These are phyloP conservation scores for Podospora appendiculata DNA, from an alignment of 495 filamentous ascomycete genomes.

Conservation along the genomic window DNA sequence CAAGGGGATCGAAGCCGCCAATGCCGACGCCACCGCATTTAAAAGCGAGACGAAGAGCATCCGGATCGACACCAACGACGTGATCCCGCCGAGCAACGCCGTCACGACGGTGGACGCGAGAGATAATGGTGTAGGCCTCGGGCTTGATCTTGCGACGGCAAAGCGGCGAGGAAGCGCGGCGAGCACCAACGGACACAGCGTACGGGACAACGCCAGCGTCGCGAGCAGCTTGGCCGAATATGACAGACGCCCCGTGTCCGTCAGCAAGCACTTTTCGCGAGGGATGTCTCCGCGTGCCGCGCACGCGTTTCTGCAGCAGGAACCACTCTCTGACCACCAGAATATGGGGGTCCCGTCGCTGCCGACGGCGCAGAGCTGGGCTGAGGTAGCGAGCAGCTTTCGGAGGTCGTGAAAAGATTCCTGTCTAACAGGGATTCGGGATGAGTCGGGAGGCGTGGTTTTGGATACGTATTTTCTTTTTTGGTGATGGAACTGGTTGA, in stretches of 20 bases:
- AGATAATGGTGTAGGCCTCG: slow-evolving; percentile 1
- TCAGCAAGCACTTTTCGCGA: slow-evolving; percentile 9
- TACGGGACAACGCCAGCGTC: slow-evolving; percentile 11
- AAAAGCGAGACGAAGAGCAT: neutral
- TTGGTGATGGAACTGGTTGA: too few species aligned
- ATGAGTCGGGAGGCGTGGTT: too few species aligned
- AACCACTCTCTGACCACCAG: slow-evolving; percentile 1
- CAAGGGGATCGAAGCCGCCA: neutral
- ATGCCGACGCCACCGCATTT: neutral
- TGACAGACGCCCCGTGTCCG: neutral
- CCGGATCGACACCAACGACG: neutral
- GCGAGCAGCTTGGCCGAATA: slow-evolving; percentile 4
- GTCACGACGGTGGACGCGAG: neutral
- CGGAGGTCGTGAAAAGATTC: too few species aligned
- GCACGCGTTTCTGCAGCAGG: slow-evolving; percentile 2
- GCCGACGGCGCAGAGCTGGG: slow-evolving; percentile 27
- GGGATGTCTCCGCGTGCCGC: slow-evolving; percentile 17
- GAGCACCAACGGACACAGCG: neutral
- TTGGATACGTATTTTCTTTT: too few species aligned
- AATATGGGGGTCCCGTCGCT: slow-evolving; percentile 13
- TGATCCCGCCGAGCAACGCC: neutral
- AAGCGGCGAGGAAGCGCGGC: slow-evolving; percentile 13
- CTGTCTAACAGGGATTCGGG: too few species aligned
- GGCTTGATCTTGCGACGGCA: slow-evolving; percentile 7
- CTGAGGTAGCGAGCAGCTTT: slow-evolving; percentile 16